Conservation (phyloP, 192 early-diverging fungal species). For the Allomyces macrogynus region DNA sequence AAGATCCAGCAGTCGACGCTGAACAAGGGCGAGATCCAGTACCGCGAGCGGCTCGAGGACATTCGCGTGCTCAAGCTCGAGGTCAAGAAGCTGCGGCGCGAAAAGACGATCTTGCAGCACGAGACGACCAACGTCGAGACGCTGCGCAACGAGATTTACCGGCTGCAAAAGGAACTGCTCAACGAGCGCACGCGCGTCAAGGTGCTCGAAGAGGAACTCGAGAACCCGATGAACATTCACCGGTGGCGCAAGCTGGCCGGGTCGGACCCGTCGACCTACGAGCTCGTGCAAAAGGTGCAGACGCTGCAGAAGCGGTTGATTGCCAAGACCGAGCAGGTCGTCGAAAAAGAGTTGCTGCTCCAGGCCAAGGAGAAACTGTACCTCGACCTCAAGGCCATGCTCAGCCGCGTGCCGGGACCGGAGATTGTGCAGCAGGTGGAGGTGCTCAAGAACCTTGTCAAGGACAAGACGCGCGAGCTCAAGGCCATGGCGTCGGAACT, state of each 20-base stretch:
- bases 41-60: conserved; percentile 36
- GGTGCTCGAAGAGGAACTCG: conserved; percentile 42
- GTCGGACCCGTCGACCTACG: conserved; percentile 34
- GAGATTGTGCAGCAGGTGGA: conserved; percentile 31
- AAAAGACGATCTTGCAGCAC: conserved; percentile 35
- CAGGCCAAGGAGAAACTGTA: conserved; percentile 37
- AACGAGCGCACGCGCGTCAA: conserved; percentile 33
- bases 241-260: conserved; percentile 37
- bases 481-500: conserved; percentile 39
- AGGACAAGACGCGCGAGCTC: conserved; percentile 26
- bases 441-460: conserved; percentile 25
- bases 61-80: conserved; percentile 38
- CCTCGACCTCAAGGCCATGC: conserved; percentile 30
- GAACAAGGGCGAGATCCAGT: conserved; percentile 41
- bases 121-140: conserved; percentile 35
- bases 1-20: conserved; percentile 37
- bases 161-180: conserved; percentile 31
- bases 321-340: conserved; percentile 37
- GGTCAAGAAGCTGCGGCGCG: conserved; percentile 32
- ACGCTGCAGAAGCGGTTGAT: conserved; percentile 36
- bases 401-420: conserved; percentile 31
- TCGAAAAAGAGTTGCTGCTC: conserved; percentile 38
- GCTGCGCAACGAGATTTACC: conserved; percentile 28
- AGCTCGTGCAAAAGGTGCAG: conserved; percentile 39
- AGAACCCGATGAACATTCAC: conserved; percentile 42